Conservation (phyloP, 2,329 filamentous ascomycete genomes). For the Aspergillus fumigatiaffinis region DNA sequence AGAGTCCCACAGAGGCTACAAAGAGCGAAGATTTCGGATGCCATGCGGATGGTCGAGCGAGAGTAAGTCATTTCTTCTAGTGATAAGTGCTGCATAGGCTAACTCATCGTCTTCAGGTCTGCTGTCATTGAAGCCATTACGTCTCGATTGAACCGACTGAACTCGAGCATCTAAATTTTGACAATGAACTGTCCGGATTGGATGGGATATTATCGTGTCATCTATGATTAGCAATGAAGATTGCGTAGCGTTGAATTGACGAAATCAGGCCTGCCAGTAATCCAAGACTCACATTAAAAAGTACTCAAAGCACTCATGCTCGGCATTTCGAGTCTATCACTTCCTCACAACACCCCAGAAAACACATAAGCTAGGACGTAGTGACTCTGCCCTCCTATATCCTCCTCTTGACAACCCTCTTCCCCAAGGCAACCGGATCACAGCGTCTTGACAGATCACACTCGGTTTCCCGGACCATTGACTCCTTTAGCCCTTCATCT, state of each 20-base stretch:
- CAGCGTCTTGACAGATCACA: neutral
- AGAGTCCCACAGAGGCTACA: conserved; percentile 42
- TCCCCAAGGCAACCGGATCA: neutral
- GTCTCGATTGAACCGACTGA: conserved; percentile 38
- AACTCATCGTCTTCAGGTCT: conserved; percentile 26
- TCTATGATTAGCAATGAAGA: neutral
- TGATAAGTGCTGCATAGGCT: conserved; percentile 1
- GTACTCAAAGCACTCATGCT: neutral
- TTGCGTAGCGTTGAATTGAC: neutral
- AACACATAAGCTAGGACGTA: neutral
- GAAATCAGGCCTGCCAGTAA: neutral
- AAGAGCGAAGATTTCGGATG: conserved; percentile 44
- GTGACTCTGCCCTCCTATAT: neutral
- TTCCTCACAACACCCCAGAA: neutral
- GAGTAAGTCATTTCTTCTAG: conserved; percentile 32
- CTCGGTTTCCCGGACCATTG: neutral
- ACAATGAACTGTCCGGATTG: neutral
- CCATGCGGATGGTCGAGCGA: conserved; percentile 49
- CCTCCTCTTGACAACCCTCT: neutral
- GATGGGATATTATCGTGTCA: neutral
- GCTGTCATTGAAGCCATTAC: conserved; percentile 43
- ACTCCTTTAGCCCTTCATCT: neutral
- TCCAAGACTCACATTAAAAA: neutral
- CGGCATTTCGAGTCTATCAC: neutral
- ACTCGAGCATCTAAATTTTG: conserved; percentile 27